Base-by-base conservation (phyloP, 352 stramenopile species). In the Pythium volutum region DNA sequence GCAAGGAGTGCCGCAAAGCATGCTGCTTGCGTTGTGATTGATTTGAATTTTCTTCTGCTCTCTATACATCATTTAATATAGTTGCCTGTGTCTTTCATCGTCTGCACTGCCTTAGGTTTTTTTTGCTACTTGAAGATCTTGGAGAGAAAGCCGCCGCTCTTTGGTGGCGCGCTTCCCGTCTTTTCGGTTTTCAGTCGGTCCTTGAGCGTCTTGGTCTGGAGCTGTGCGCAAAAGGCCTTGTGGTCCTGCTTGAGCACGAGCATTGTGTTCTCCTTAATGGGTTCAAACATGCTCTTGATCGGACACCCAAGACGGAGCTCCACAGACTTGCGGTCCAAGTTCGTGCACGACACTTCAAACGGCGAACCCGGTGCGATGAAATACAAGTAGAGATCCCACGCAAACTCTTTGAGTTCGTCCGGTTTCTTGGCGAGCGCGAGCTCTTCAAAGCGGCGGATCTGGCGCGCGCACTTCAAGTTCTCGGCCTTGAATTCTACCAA, bases 231-330 rank as follows among this genome's bases (percentile, higher is more conserved):
- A 54, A 94, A 93, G 4, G 75, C 71, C 69, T 91, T 91, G 71
- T 90, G 79, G 67, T 93, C 84, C 62, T 91, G 84, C 66, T 89
- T 89, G 49, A 93, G 72, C 62, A 91, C 84, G 27, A 90, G 75
- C 70, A 93, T 83, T 22, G 84, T 92, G 68, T 89, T 91, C 66
- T 93, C 84, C 55, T 89, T 90, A 66, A 93, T 89, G 22, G 84
- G 79, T 63, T 91, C 79, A 50, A 94, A 94, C 80, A 91, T 94
- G 55, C 69, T 76, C 66, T 87, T 87, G 36, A 75, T 88, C 11
- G 82, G 82, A 59, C 84, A 92, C 20, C 84, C 82, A 8, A 94
- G 76, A n/a, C 80, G 79, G 20, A 90, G 69, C 62, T 91, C 81
- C 53, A 91, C 84, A 10, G 81, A 90, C 59, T 93, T 92, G 45